phyloP scores from a whole-genome alignment of 2,329 filamentous ascomycete species.

The Boeremia exigua region DNA sequence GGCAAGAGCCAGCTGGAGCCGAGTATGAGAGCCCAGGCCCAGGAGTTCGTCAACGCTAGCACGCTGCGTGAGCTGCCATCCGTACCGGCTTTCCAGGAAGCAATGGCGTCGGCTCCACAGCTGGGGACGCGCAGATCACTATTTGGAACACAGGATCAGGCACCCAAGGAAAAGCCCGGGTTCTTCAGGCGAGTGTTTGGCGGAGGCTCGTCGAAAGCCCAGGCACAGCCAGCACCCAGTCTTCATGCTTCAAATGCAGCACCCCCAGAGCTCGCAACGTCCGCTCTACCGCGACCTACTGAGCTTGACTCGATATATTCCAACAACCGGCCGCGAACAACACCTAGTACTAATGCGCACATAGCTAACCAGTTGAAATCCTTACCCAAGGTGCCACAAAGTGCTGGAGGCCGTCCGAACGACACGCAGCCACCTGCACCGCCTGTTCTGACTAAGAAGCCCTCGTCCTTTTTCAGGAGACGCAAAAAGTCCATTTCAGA shows the following conservation, averaged over 20 bases:
- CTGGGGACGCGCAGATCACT: conserved; percentile 59
- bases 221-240: conserved; percentile 40
- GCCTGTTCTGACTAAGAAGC: conserved; percentile 77
- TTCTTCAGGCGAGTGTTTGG: conserved; percentile 96
- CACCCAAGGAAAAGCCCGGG: conserved; percentile 71
- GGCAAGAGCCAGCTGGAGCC: conserved; percentile 52
- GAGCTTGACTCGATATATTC: conserved; percentile 42
- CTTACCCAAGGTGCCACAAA: conserved; percentile 35
- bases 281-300: conserved; percentile 27
- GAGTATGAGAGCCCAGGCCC: conserved; percentile 54
- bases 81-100: conserved; percentile 55
- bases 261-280: conserved; percentile 24
- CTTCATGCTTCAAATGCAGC: conserved; percentile 13
- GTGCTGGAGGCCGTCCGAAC: conserved; percentile 28
- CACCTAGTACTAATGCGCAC: conserved; percentile 51
- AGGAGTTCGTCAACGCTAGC: conserved; percentile 57
- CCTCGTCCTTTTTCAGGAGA: conserved; percentile 91
- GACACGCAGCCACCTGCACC: conserved; percentile 33
- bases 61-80: conserved; percentile 52
- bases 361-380: conserved; percentile 58
- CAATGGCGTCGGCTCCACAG: conserved; percentile 60
- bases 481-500: conserved; percentile 89
- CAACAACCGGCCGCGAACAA: conserved; percentile 44
- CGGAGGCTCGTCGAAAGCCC: conserved; percentile 63
- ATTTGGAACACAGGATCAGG: conserved; percentile 45